These are phyloP conservation scores for Jackrogersella minutella DNA, from an alignment of 495 filamentous ascomycete species.

Conservation along the genomic window DNA sequence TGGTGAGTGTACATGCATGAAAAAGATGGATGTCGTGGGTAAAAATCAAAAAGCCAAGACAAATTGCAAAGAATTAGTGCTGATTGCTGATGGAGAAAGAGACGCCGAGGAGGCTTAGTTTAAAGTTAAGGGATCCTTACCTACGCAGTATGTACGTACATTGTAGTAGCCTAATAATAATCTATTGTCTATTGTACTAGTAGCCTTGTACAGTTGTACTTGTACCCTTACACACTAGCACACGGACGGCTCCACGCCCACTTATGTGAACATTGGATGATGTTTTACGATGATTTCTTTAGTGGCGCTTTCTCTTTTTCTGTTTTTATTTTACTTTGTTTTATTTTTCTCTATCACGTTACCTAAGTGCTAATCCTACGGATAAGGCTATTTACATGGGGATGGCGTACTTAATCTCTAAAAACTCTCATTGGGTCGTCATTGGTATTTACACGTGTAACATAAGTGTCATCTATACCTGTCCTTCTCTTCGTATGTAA, in stretches of 20 bases:
- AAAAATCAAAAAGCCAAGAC: conserved; percentile 17
- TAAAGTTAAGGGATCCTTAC: conserved; percentile 21
- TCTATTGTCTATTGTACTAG: too few species aligned
- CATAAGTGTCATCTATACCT: not conserved
- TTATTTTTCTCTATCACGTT: too few species aligned
- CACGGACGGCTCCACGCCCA: too few species aligned
- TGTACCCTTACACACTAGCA: too few species aligned
- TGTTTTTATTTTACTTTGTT: too few species aligned
- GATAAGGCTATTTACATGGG: not conserved
- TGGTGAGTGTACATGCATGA: not conserved
- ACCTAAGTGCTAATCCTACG: too few species aligned
- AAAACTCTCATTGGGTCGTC: not conserved
- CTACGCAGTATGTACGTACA: not conserved
- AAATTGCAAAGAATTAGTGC: conserved; percentile 16
- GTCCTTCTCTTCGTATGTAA: too few species aligned
- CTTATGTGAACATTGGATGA: not conserved
- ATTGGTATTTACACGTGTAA: not conserved
- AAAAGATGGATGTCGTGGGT: conserved; percentile 6
- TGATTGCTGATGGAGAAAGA: not conserved
- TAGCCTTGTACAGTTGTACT: too few species aligned
- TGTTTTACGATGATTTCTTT: not conserved
- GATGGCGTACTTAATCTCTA: not conserved
- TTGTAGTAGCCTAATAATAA: too few species aligned
- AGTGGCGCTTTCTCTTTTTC: not conserved
- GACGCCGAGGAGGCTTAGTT: conserved; percentile 16